Evolutionary conservation across 2,329 filamentous ascomycete species (phyloP), one percentile per base, ranked within the genome.

Genomic region (Endocalyx cinctus): DNA sequence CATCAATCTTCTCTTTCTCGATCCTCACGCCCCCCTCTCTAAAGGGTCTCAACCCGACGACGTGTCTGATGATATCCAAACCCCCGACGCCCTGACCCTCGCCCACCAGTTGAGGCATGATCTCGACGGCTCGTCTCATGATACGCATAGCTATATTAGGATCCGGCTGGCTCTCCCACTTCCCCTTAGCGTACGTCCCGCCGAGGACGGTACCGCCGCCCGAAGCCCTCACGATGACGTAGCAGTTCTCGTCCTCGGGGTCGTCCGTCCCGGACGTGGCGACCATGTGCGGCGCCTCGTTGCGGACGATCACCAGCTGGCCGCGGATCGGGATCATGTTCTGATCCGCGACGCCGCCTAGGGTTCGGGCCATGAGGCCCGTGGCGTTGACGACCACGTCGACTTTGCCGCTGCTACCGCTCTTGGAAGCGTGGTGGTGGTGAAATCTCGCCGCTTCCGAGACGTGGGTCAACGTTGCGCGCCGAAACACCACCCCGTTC

Each of bases 201-300:
- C 88, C 89, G 3, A 95, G 66, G 26, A 95, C 72, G 0, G 86
- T 92, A 10, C 89, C 89, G 14, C 88, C 89, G n/a, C 75, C 75
- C 0, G 71, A 73, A 1, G 88, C 85, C 17, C 89, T 74, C 50
- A 79, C 79, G 88, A 96, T 95, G 29, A 84, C 71, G 56, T 96
- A 96, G 37, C 76, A 66, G 5, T 81, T 66, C 59, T 95, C 88
- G 20, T 82, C 79, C 0, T 69, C 64, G 3, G 76, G 81, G 49
- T 92, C 84, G 31, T 87, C 82, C 1, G 79, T 84, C 26, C 85
- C 84, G 10, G 82, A 87, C 11, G 74, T 70, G 6, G 73, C 72
- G 29, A 76, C 59, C 84, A 94, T 90, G 20, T 74, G 64, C 10
- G 75, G 74, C 1, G 80, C 74, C 52, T 84, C 79, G 60, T 95